Base-by-base conservation (phyloP, 768 basidiomycete species). In the Suillus luteus region DNA sequence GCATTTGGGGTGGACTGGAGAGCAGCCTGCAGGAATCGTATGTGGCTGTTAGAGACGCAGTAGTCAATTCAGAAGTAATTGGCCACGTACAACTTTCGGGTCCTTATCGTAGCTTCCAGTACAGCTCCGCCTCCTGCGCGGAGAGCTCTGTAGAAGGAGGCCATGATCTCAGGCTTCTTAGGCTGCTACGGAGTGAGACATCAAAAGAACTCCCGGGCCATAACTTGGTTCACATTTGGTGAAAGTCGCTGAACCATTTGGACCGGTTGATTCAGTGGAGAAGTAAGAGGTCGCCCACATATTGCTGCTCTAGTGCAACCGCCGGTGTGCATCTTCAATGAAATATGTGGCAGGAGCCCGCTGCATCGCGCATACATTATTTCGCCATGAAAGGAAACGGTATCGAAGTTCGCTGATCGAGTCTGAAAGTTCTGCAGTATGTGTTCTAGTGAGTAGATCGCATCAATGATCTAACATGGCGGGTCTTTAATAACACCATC, bases 391-490 rank as follows among this genome's bases (percentile, higher is more conserved):
- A 83, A 91, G 70, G 91, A 91, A 4, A 85, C 83, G 38, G 91
- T 75, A 40, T 90, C 86, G 61, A 89, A 88, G 38, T 80, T 79
- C 0, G 84, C 83, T 6, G 77, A 79, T 15, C 88, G 80, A 35
- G 75, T 77, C 17, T 75, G 70, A 62, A 88, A 82, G 43, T 86
- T 78, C 8, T 77, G 61, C 7, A 91, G 70, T 4, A 80, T 73
- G n/a, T 75, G 73, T 68, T 91, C 89, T 44, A 90, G 74, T 5
- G 76, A 72, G 60, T 83, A 79, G 35, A 82, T 73, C 3, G 88
- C 90, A 69, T 90, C 90, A 2, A 88, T 64, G 55, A 87, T 81
- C 71, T 91, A 89, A 65, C 88, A 88, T 43, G 82, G 82, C 0
- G 74, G 72, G 37, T 84, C 87, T 86, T 63, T 46, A 49, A 44